These are phyloP conservation scores for Penstemon newberryi DNA, from an alignment of 257 asterid genomes.

Conservation along the genomic window DNA sequence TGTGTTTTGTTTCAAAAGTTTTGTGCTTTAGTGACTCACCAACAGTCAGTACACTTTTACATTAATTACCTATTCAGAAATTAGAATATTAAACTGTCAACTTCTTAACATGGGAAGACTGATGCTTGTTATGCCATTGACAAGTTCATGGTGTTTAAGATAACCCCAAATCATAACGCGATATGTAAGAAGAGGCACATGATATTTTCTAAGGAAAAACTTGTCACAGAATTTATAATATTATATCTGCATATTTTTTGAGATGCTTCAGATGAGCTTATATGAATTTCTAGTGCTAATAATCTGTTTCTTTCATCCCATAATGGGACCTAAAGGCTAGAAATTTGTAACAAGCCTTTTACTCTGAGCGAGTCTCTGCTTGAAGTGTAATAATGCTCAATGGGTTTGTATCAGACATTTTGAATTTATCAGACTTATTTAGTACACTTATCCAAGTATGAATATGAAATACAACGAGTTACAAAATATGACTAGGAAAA, in stretches of 20 bases:
- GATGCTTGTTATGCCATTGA: neutral
- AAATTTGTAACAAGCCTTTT: neutral
- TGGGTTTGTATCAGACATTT: slow-evolving; percentile 18
- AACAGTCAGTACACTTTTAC: too few species aligned
- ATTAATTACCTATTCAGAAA: too few species aligned
- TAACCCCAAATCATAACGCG: neutral
- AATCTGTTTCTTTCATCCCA: neutral
- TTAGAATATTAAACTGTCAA: neutral
- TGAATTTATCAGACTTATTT: slow-evolving; percentile 14
- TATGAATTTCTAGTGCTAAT: neutral
- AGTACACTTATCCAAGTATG: slow-evolving; percentile 5
- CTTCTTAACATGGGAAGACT: neutral
- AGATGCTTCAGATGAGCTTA: neutral
- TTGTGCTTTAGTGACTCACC: too few species aligned
- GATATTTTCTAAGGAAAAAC: neutral
- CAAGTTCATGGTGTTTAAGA: neutral
- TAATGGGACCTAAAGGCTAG: neutral
- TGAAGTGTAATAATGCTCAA: neutral
- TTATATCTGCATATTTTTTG: neutral
- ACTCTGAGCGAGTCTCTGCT: neutral
- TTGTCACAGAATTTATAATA: neutral
- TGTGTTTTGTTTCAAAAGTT: neutral
- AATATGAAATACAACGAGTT: slow-evolving; percentile 5
- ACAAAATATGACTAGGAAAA: slow-evolving; percentile 10
- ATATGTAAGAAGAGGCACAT: neutral